phyloP scores from a whole-genome alignment of 2,329 filamentous ascomycete genomes.

The Paraconiothyrium brasiliense region DNA sequence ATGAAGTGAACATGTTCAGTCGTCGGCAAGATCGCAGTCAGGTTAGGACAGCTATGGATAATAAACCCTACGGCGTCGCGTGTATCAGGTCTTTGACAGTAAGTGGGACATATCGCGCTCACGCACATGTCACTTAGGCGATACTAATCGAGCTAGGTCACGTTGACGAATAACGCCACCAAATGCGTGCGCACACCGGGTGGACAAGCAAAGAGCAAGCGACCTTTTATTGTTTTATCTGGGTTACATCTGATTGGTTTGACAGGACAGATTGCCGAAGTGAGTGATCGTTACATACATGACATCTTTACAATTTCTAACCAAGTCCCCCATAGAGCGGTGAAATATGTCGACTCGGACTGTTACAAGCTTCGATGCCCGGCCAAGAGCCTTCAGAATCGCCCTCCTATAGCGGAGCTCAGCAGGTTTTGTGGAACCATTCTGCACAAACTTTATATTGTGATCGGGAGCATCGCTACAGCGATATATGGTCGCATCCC shows the following conservation, averaged over 20 bases:
- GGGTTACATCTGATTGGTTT: not conserved
- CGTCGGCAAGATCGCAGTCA: not conserved
- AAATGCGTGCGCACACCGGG: not conserved
- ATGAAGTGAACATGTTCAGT: constrained; percentile 10
- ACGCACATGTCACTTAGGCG: not conserved
- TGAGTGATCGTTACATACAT: not conserved
- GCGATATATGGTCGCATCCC: not conserved
- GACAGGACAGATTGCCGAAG: constrained; percentile 3
- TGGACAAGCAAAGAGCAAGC: not conserved
- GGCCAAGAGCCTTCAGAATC: not conserved
- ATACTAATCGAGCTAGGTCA: not conserved
- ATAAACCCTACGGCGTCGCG: not conserved
- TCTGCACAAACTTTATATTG: not conserved
- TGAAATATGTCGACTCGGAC: constrained; percentile 5
- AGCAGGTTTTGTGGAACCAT: not conserved
- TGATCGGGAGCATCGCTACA: not conserved
- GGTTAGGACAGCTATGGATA: not conserved
- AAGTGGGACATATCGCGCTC: not conserved
- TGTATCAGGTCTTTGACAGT: constrained; percentile 1
- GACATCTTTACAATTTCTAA: not conserved
- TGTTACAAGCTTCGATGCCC: constrained; percentile 1
- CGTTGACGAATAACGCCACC: not conserved
- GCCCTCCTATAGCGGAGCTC: not conserved
- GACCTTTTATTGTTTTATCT: not conserved
- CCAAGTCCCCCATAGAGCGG: not conserved